Evolutionary conservation across 2,329 filamentous ascomycete genomes (phyloP), one percentile per base, ranked within the genome.

Genomic region (Pseudocercospora crystallina): DNA sequence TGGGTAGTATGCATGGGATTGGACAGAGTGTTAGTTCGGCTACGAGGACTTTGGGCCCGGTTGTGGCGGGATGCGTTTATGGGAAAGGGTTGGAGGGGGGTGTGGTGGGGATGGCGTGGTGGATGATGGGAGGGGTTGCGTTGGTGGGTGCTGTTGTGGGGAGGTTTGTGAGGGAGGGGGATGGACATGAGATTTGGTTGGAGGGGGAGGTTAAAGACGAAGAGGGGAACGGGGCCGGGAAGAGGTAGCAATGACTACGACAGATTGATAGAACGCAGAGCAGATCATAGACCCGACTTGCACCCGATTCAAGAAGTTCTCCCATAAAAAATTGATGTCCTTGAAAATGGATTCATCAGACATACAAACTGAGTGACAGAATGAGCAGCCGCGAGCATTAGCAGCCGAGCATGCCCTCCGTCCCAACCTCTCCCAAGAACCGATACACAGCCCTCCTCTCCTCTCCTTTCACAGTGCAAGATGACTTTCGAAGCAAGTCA

Each of bases 111-210:
- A 65, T 72, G n/a, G 74, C 80, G 1, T 83, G 80, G 79, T 83
- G 80, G 80, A 71, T 68, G 20, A 67, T 82, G 59, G 77, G 80
- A 0, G 63, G 69, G 12, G 73, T 84, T 36, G 78, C 81, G 1
- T 66, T 78, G 1, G 46, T 81, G 3, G 83, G 82, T 0, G 85
- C 81, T 64, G 61, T 76, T 3, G 75, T 82, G 10, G 78, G 81
- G 0, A 73, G 81, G 66, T 76, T 76, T 44, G 80, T 87, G 9
- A 76, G 80, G 42, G 84, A 88, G 59, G 85, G 84, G 0, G 79
- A 74, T 57, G 83, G 83, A 2, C 81, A 84, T 65, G 82, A 85
- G 65, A 77, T 82, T 14, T 68, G 73, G 54, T 61, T 82, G 0
- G 74, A 79, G 15, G 76, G 71, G 2, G 77, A 80, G 48, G 64